Evolutionary conservation across 371 early-diverging fungal genomes (phyloP), one percentile per base, ranked within the genome.

Genomic region (Mucor racemosus): DNA sequence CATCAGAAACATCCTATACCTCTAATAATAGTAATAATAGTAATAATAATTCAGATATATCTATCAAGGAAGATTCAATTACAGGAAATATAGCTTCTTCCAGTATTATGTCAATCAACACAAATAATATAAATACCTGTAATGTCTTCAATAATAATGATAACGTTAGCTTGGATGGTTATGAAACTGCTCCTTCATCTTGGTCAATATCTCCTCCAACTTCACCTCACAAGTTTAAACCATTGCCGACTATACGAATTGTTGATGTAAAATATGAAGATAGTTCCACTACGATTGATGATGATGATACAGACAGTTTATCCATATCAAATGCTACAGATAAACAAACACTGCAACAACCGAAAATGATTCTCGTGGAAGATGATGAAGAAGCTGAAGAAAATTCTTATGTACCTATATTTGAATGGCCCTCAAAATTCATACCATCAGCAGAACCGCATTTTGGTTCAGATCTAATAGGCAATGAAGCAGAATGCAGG

Each of bases 401-500:
- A 21, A 7, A 39, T 9, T 21, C 8, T 13, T 35, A 15, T 56
- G 14, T 21, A 14, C 58, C 62, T 21, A 19, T 58, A 15, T 39
- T 35, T 14, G 26, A 67, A 19, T 67, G 53, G 34, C 48, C 64
- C 4, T 11, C 54, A 6, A 21, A 48, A 17, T 53, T 21, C 14
- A 11, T 1, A 11, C 5, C 44, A 4, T 26, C 60, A 17, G n/a
- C 35, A 11, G 70, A 70, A 13, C 70, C 70, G 5, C 53, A 62
- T 10, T 70, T 70, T 19, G 54, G 58, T 35, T 35, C 61, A 33
- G 9, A 15, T 5, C 55, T 65, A 1, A 35, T 62, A 38, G 53
- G 44, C 17, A 68, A 73, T 44, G 78, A 77, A 64, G 40, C 41
- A 15, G 58, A 62, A 38, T 75, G 72, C 34, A 70, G 56, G 57